Percentiles rank a stretch among this genome's conserved stretches.
Evolutionary conservation across 257 asterid genomes (phyloP).

Genomic region (Rhazya stricta): DNA sequence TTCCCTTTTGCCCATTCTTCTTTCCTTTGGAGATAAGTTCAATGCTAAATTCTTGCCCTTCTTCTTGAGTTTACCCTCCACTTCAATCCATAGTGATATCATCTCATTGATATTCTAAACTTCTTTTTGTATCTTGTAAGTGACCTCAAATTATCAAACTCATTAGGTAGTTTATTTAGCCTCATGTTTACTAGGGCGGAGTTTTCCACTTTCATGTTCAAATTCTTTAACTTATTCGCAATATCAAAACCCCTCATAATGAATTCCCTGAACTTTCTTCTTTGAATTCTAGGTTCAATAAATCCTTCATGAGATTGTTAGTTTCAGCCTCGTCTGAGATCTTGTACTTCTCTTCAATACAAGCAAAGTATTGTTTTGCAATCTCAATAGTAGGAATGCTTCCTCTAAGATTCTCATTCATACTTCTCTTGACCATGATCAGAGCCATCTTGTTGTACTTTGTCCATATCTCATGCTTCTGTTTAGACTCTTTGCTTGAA

Average conservation of each 20-base stretch:
- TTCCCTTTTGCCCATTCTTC: neutral
- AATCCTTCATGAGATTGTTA: neutral
- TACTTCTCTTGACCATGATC: neutral
- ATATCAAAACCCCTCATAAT: too few relatives aligned
- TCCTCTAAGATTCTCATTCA: neutral
- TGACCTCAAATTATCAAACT: too few relatives aligned
- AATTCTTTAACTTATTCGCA: neutral
- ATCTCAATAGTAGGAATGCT: neutral
- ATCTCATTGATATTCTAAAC: too few relatives aligned
- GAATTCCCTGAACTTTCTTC: neutral
- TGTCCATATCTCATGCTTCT: neutral
- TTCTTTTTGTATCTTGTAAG: too few relatives aligned
- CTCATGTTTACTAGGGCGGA: neutral
- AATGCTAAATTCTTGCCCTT: neutral
- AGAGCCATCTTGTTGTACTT: neutral
- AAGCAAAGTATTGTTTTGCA: neutral
- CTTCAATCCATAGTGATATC: neutral
- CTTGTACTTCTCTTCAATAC: neutral
- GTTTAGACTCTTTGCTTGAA: neutral
- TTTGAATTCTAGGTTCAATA: neutral
- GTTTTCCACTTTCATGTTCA: neutral
- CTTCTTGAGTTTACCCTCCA: too few relatives aligned
- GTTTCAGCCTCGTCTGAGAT: too few relatives aligned
- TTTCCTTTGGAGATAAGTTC: neutral
- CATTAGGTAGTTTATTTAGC: neutral